Conservation (phyloP, 2,329 filamentous ascomycete species). For the Trichoderma sp. region DNA sequence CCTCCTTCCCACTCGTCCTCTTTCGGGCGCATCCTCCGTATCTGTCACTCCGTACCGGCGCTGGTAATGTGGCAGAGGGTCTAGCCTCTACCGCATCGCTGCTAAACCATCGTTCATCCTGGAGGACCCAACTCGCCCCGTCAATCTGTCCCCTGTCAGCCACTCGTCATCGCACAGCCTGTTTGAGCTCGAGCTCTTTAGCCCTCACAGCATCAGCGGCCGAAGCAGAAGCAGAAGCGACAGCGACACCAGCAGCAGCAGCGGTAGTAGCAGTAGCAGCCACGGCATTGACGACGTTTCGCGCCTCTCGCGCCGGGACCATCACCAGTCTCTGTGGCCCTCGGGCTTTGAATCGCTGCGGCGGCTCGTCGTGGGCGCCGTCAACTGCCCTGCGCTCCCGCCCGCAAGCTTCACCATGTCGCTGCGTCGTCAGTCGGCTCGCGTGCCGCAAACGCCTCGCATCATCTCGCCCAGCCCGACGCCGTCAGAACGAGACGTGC, state of each 20-base stretch:
- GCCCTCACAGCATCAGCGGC: not conserved
- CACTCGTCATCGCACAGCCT: slow-evolving; percentile 23
- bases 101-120: slow-evolving; percentile 45
- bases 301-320: slow-evolving; percentile 49
- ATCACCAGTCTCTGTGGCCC: slow-evolving; percentile 43
- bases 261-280: not conserved
- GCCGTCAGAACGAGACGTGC: slow-evolving; percentile 33
- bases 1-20: not conserved
- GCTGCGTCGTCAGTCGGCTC: slow-evolving; percentile 43
- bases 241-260: not conserved
- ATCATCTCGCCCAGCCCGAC: slow-evolving; percentile 88
- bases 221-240: not conserved
- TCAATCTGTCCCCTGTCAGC: slow-evolving; percentile 26
- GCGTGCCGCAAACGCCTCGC: slow-evolving; percentile 74
- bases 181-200: slow-evolving; percentile 18
- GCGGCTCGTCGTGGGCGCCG: slow-evolving; percentile 54
- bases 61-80: slow-evolving; percentile 52
- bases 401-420: slow-evolving; percentile 58
- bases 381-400: slow-evolving; percentile 56
- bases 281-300: slow-evolving; percentile 15
- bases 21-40: slow-evolving; percentile 30
- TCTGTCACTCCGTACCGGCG: not conserved
- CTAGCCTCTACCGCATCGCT: slow-evolving; percentile 53
- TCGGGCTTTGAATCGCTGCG: slow-evolving; percentile 46
- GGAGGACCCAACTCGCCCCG: slow-evolving; percentile 50